Evolutionary conservation across 169 alveolate species (phyloP), one percentile per base, ranked within the genome.

Genomic region (Cystoisospora suis): DNA sequence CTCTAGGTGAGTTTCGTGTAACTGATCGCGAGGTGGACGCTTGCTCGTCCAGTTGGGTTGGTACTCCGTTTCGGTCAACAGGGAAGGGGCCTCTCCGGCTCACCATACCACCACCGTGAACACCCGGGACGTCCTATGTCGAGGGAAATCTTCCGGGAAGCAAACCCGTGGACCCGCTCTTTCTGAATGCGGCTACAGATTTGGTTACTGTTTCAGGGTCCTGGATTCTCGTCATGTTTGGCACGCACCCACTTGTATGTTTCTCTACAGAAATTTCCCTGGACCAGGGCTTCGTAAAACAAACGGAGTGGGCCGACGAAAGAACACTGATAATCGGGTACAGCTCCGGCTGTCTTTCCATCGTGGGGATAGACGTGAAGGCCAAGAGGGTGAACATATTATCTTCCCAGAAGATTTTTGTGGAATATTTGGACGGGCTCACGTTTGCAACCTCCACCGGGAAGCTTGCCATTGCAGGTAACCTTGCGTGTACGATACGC

Each of bases 1-100:
- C 83, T 29, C 27, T 72, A 32, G 83, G 83, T 72, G 53, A 72
- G 53, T n/a, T n/a, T n/a, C n/a, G n/a, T n/a, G n/a, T n/a, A n/a
- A n/a, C n/a, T n/a, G n/a, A n/a, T n/a, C n/a, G n/a, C n/a, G n/a
- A n/a, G n/a, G n/a, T n/a, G n/a, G n/a, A n/a, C n/a, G n/a, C n/a
- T n/a, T n/a, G n/a, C n/a, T n/a, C n/a, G n/a, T n/a, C n/a, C n/a
- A n/a, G n/a, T n/a, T n/a, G n/a, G n/a, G n/a, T n/a, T n/a, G n/a
- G n/a, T n/a, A n/a, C n/a, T n/a, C n/a, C n/a, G n/a, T n/a, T n/a
- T n/a, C n/a, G n/a, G n/a, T n/a, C n/a, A n/a, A n/a, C n/a, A n/a
- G n/a, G n/a, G n/a, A n/a, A n/a, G n/a, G n/a, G n/a, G n/a, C n/a
- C n/a, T n/a, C n/a, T n/a, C n/a, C n/a, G n/a, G n/a, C n/a, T n/a